These are phyloP conservation scores for Candida tropicalis DNA, from an alignment of 1,139 yeast genomes.

Conservation along the genomic window DNA sequence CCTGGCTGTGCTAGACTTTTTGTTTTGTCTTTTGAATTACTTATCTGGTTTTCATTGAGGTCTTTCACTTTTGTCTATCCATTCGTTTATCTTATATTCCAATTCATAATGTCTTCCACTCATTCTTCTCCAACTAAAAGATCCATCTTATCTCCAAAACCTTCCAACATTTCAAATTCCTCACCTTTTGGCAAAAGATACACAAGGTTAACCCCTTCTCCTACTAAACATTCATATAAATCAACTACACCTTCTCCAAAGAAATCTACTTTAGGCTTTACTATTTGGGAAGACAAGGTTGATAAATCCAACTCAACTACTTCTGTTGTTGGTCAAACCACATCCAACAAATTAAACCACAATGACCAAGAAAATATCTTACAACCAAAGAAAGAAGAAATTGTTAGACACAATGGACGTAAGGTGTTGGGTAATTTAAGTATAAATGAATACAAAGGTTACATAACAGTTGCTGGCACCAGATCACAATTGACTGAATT, in stretches of 20 bases:
- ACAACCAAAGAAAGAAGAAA: constrained; percentile 36
- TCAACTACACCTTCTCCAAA: constrained; percentile 20
- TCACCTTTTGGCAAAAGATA: constrained; percentile 26
- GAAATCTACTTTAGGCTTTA: constrained; percentile 29
- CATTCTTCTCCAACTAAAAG: constrained; percentile 34
- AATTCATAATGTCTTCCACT: constrained; percentile 24
- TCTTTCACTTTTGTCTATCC: neutral
- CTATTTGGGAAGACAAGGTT: constrained; percentile 41
- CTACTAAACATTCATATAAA: constrained; percentile 5
- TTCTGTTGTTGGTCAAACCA: constrained; percentile 15
- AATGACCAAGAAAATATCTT: constrained; percentile 49
- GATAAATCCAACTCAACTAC: constrained; percentile 9
- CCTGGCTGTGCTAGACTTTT: neutral
- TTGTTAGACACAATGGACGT: constrained; percentile 21
- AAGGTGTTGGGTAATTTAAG: constrained; percentile 37
- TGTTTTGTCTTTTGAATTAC: neutral
- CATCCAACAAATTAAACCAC: constrained; percentile 28
- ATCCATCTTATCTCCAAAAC: constrained; percentile 36
- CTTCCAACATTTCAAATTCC: constrained; percentile 29
- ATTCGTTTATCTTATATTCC: neutral
- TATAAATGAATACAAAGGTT: constrained; percentile 40
- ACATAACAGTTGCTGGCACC: constrained; percentile 18
- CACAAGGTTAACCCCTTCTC: constrained; percentile 18
- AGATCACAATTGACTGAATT: constrained; percentile 29
- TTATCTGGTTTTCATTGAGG: neutral